Base-by-base conservation (phyloP, 2,329 filamentous ascomycete species). In the Juglanconis sp. region DNA sequence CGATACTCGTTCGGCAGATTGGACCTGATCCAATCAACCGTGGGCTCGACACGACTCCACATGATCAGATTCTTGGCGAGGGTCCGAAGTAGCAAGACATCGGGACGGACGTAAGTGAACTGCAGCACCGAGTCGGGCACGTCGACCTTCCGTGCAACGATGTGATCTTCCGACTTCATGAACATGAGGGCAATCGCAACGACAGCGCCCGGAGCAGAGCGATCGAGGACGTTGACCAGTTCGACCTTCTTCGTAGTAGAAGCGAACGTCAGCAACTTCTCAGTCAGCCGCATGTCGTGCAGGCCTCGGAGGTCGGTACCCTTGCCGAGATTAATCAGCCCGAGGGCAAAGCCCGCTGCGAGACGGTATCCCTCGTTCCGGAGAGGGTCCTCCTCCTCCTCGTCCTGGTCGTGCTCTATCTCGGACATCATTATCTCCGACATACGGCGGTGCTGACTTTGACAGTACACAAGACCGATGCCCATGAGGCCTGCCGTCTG, bases 391-490 rank as follows among this genome's bases (percentile, higher is more conserved):
- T 93, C 89, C 62, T 97, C 93, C 56, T 94, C 90, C 42, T 90
- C 83, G 32, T 81, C 77, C 49, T 95, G 92, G 55, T 92, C 91
- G 64, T 93, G 89, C 71, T 97, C 92, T 63, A 99, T 95, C 72
- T 99, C 95, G 0, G 94, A 98, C 54, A 99, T 85, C 92, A 99
- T 97, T 17, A 98, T 92, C 72, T 99, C 95, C 70, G 92, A 98
- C 95, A 99, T 99, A 42, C 96, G 88, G 35, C 96, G 90, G 75
- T 99, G 96, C 69, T 98, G 94, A 34, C 93, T 97, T 71, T 93
- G 90, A 75, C 90, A 96, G 73, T 98, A 99, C 1, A 99, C 80
- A 46, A 99, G 77, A 0, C 95, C 95, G 65, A 99, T 96, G 1
- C 95, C 95, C 92, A 99, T 96, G 47, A 99, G 89, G 24, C 93